These are phyloP conservation scores for Plasmodium malariae DNA, from an alignment of 169 alveolate genomes.

Conservation along the genomic window DNA sequence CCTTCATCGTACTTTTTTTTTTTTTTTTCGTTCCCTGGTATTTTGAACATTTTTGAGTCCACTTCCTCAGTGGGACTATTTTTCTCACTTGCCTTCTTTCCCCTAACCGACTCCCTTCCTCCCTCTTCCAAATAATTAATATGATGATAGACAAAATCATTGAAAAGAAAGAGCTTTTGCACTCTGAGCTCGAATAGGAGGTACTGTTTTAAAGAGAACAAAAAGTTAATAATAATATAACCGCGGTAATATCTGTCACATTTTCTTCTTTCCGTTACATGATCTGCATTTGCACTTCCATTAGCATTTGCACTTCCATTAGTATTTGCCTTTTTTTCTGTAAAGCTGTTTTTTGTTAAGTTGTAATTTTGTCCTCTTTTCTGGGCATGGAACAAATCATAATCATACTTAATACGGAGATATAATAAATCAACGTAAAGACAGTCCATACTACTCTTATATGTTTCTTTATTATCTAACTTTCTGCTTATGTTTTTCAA, in stretches of 20 bases:
- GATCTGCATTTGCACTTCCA: not conserved
- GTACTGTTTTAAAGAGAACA: conserved; percentile 60
- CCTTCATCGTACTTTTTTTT: not conserved
- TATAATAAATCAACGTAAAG: conserved; percentile 46
- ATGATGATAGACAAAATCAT: conserved; percentile 20
- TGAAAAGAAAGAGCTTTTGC: conserved; percentile 34
- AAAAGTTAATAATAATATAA: conserved; percentile 52
- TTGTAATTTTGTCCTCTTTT: not conserved
- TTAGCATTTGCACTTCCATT: not conserved
- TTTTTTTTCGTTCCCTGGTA: not conserved
- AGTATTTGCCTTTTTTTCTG: not conserved
- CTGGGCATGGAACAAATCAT: conserved; percentile 18
- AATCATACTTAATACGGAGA: conserved; percentile 49
- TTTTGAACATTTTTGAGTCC: not conserved
- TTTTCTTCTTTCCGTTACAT: conserved; percentile 1
- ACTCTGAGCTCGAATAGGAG: conserved; percentile 21
- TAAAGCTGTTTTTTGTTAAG: not conserved
- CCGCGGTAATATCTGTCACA: conserved; percentile 23
- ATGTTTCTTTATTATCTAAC: conserved; percentile 7
- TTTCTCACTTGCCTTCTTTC: not conserved
- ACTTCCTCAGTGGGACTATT: not conserved
- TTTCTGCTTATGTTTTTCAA: conserved; percentile 17
- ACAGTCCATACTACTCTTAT: conserved; percentile 1
- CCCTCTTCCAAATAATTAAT: not conserved
- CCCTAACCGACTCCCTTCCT: not conserved